Conservation (phyloP, 805 yeast species). For the Jamesozyma gamospora region DNA sequence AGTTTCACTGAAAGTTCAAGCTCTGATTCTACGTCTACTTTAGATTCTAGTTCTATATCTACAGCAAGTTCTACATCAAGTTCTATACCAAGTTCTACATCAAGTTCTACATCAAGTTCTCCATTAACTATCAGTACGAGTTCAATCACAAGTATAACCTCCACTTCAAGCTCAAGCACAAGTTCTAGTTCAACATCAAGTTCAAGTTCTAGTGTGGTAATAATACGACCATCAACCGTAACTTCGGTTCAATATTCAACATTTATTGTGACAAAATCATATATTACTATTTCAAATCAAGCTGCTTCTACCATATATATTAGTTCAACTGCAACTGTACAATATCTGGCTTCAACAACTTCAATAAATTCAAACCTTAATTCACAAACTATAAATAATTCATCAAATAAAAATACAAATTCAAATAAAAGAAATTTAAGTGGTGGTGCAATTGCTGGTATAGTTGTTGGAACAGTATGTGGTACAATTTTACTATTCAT, state of each 20-base stretch:
- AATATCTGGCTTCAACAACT: slow-evolving; percentile 9
- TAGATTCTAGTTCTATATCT: no score
- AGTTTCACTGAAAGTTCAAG: no score
- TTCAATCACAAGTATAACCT: no score
- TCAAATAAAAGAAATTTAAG: slow-evolving; percentile 9
- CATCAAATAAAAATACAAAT: neutral
- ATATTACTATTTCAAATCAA: slow-evolving; percentile 14
- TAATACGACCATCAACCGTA: slow-evolving; percentile 4
- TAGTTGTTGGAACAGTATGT: slow-evolving; percentile 44
- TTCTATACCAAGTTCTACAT: slow-evolving; percentile 5
- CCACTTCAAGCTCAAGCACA: no score
- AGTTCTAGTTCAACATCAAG: no score
- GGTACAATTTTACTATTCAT: slow-evolving; percentile 34
- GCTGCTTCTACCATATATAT: slow-evolving; percentile 15
- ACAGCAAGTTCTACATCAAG: neutral
- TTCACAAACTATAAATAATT: slow-evolving; percentile 1
- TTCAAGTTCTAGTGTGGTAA: no score
- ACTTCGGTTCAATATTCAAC: slow-evolving; percentile 18
- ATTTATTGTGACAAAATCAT: slow-evolving; percentile 17
- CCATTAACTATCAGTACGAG: neutral
- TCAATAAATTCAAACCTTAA: neutral
- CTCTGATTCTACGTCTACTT: no score
- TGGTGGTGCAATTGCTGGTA: slow-evolving; percentile 51
- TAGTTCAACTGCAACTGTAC: slow-evolving; percentile 23
- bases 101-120: slow-evolving; percentile 7